Conservation (phyloP, 2,329 filamentous ascomycete species). For the Penicillium sp. region DNA sequence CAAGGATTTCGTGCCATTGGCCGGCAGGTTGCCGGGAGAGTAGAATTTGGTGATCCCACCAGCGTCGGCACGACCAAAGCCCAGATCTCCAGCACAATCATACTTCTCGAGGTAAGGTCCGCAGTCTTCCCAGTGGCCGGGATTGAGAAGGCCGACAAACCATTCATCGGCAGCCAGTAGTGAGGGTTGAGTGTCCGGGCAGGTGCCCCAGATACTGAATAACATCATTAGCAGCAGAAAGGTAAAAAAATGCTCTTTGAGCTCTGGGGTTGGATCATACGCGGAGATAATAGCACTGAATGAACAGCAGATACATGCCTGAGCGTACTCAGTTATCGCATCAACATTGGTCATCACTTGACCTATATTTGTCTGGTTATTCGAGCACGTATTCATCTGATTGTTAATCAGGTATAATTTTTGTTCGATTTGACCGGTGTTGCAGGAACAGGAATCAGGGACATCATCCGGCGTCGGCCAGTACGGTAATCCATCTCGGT, state of each 20-base stretch:
- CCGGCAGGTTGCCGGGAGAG: conserved; percentile 5
- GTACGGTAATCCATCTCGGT: conserved; percentile 13
- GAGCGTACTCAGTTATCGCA: conserved; percentile 1
- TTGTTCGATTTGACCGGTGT: conserved; percentile 7
- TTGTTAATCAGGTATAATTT: conserved; percentile 1
- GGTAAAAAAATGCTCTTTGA: background rate
- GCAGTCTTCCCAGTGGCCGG: conserved; percentile 13
- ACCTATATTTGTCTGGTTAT: conserved; percentile 10
- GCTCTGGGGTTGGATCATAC: background rate
- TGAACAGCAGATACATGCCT: conserved; percentile 16
- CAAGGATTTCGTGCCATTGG: conserved; percentile 14
- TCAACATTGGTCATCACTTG: background rate
- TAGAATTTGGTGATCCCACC: conserved; percentile 13
- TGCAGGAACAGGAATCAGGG: conserved; percentile 20
- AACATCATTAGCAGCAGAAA: background rate
- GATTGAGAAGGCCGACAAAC: background rate
- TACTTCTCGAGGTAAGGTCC: conserved; percentile 9
- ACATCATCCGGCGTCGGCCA: conserved; percentile 18
- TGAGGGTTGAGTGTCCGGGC: conserved; percentile 14
- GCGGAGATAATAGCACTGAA: conserved; percentile 16
- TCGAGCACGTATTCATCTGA: conserved; percentile 2
- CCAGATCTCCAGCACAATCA: conserved; percentile 15
- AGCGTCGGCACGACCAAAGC: conserved; percentile 9
- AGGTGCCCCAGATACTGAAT: conserved; percentile 13
- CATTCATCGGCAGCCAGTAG: conserved; percentile 6